These are phyloP conservation scores for Harrya chromipes DNA, from an alignment of 768 basidiomycete genomes.

Conservation along the genomic window DNA sequence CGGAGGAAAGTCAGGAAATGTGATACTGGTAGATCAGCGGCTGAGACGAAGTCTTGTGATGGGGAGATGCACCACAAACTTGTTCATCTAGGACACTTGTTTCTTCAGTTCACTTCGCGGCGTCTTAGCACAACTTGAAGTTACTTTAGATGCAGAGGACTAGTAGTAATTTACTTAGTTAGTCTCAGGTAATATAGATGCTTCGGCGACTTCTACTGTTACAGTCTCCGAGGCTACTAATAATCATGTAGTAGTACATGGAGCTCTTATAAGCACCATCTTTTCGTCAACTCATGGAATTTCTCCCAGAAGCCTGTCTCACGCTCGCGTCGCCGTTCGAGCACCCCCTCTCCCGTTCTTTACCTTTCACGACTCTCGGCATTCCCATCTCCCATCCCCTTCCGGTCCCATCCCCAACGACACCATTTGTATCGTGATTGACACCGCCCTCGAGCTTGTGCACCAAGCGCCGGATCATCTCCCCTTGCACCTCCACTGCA, in stretches of 20 bases:
- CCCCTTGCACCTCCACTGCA: constrained; percentile 58
- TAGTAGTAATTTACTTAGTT: too few relatives aligned
- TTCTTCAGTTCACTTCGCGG: too few relatives aligned
- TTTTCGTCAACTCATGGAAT: constrained; percentile 13
- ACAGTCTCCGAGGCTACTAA: too few relatives aligned
- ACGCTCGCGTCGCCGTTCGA: background rate
- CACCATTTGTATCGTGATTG: background rate
- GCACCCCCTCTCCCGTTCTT: constrained; percentile 8
- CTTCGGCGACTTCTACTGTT: too few relatives aligned
- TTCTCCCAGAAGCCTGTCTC: constrained; percentile 6
- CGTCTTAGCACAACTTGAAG: too few relatives aligned
- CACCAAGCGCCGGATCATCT: constrained; percentile 38
- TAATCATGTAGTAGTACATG: too few relatives aligned
- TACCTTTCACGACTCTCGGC: constrained; percentile 7
- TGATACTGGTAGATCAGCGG: constrained; percentile 1
- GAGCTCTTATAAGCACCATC: too few relatives aligned
- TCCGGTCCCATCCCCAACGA: background rate
- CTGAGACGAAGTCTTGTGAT: background rate
- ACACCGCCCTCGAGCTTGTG: constrained; percentile 13
- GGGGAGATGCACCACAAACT: background rate
- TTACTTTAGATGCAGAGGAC: too few relatives aligned
- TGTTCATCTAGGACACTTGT: too few relatives aligned
- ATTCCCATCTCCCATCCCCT: background rate
- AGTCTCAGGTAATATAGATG: too few relatives aligned
- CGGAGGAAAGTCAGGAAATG: constrained; percentile 12